These are phyloP conservation scores for Fusarium floridanum DNA, from an alignment of 2,329 filamentous ascomycete species.

Conservation along the genomic window DNA sequence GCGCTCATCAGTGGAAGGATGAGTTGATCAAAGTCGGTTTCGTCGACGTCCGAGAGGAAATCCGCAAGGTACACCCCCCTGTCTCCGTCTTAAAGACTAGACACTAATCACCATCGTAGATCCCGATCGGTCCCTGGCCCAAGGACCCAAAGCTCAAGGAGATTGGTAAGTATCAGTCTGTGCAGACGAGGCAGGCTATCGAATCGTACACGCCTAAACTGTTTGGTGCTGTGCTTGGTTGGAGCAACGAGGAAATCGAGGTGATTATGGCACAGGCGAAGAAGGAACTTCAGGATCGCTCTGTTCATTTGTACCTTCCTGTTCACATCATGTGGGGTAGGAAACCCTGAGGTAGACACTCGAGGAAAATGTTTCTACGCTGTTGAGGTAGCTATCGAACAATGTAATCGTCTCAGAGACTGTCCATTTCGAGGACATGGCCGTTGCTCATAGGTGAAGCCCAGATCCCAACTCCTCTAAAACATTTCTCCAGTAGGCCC, in stretches of 20 bases:
- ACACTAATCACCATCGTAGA: background rate
- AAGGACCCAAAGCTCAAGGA: conserved; percentile 27
- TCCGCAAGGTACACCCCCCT: background rate
- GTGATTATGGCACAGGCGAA: conserved; percentile 34
- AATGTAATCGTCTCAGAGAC: background rate
- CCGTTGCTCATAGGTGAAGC: background rate
- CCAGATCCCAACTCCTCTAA: background rate
- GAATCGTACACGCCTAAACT: conserved; percentile 34
- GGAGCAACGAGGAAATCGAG: conserved; percentile 24
- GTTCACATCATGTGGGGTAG: conserved; percentile 27
- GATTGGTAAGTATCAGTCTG: conserved; percentile 19
- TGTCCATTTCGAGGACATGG: background rate
- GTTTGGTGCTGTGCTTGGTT: conserved; percentile 29
- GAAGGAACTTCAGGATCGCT: conserved; percentile 25
- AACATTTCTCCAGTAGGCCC: background rate
- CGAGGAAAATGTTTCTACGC: no score
- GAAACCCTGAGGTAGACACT: conserved; percentile 8
- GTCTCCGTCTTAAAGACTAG: no score
- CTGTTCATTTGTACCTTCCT: conserved; percentile 34
- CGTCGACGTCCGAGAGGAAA: background rate
- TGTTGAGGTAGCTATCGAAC: background rate
- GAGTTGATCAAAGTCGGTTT: conserved; percentile 1
- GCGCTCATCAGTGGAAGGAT: conserved; percentile 12
- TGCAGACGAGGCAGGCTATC: conserved; percentile 27
- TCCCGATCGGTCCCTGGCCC: conserved; percentile 26